Percentiles rank a stretch among this genome's conserved stretches.
Evolutionary conservation across 2,329 filamentous ascomycete genomes (phyloP).

Genomic region (Diaporthe ampelina): DNA sequence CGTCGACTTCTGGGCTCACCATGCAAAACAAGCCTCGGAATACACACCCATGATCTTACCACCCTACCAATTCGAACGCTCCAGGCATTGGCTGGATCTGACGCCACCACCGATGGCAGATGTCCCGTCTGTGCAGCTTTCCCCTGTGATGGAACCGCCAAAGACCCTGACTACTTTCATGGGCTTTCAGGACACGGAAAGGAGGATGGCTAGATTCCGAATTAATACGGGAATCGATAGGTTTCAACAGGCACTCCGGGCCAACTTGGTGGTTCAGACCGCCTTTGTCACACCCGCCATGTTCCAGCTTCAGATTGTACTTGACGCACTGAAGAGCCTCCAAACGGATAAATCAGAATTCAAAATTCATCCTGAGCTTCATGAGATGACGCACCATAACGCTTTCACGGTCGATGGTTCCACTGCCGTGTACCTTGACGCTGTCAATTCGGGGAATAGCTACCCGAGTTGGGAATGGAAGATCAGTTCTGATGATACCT

Average conservation of each 20-base stretch:
- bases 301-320: constrained; percentile 52
- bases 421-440: constrained; percentile 42
- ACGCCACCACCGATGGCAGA: constrained; percentile 35
- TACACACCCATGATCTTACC: constrained; percentile 51
- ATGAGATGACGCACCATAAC: not conserved
- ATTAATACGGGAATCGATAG: constrained; percentile 55
- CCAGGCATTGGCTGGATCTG: constrained; percentile 54
- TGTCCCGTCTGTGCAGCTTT: constrained; percentile 2
- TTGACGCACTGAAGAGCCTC: constrained; percentile 52
- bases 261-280: constrained; percentile 56
- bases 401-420: constrained; percentile 49
- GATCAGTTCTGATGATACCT: constrained; percentile 1
- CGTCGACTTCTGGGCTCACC: constrained; percentile 56
- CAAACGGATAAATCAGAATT: not conserved
- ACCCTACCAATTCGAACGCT: constrained; percentile 59
- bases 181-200: constrained; percentile 40
- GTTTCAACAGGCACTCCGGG: constrained; percentile 52
- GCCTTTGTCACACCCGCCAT: constrained; percentile 56
- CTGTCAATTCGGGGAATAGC: not conserved
- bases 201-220: constrained; percentile 52
- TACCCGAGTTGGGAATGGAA: constrained; percentile 15
- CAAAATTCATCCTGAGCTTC: not conserved
- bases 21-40: constrained; percentile 45
- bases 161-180: constrained; percentile 43
- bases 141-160: constrained; percentile 37